phyloP scores from a whole-genome alignment of 805 yeast genomes.

The Saturnispora galanensis region DNA sequence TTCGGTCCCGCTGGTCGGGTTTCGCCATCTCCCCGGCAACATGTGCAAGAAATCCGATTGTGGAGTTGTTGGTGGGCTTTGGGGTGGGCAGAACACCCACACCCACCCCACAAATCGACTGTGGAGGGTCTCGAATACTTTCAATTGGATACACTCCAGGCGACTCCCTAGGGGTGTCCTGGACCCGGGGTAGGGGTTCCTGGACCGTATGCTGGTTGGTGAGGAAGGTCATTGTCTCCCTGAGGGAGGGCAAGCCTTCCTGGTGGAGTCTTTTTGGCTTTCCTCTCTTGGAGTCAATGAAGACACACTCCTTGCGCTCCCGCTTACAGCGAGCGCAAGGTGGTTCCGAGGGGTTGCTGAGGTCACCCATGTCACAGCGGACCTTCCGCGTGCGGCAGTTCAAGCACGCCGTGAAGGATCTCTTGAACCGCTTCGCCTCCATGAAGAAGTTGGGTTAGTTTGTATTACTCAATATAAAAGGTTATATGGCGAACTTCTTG shows the following conservation, averaged over 20 bases:
- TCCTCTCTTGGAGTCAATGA: constrained; percentile 47
- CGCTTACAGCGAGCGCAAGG: constrained; percentile 82
- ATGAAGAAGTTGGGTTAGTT: neutral
- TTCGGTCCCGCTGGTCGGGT: constrained; percentile 55
- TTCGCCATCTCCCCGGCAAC: constrained; percentile 71
- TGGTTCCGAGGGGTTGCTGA: constrained; percentile 61
- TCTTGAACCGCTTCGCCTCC: constrained; percentile 31
- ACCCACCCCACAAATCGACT: too few relatives aligned
- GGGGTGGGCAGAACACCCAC: neutral
- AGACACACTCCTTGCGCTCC: constrained; percentile 70
- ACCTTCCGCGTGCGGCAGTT: constrained; percentile 80
- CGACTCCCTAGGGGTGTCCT: too few relatives aligned
- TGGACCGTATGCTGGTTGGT: too few relatives aligned
- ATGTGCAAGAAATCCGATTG: constrained; percentile 62
- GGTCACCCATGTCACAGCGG: constrained; percentile 76
- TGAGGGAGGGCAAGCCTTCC: neutral
- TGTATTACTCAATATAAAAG: neutral
- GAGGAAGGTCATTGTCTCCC: neutral
- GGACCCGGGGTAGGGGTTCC: neutral
- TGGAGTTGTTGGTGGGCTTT: constrained; percentile 29
- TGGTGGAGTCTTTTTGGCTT: constrained; percentile 19
- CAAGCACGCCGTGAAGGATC: constrained; percentile 76
- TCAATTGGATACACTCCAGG: too few relatives aligned
- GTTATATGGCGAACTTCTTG: constrained; percentile 85
- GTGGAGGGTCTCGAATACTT: too few relatives aligned